Conservation (phyloP, 2,329 filamentous ascomycete genomes). For the Tricladium varicosporioides region DNA sequence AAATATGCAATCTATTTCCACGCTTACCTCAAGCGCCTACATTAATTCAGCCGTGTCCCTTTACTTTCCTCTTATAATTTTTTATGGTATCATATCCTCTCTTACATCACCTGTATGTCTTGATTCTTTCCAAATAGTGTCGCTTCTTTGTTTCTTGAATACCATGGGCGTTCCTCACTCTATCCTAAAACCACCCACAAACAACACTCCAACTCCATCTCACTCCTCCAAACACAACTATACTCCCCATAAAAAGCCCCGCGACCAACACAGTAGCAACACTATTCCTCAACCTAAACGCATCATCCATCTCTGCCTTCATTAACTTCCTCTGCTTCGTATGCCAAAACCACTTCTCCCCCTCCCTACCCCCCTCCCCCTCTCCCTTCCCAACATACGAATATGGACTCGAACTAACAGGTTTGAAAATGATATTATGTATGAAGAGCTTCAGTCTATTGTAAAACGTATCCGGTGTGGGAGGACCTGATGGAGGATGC, state of each 20-base stretch:
- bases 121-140: too few relatives aligned
- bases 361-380: slow-evolving; percentile 5
- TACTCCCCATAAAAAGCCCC: slow-evolving; percentile 4
- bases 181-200: too few relatives aligned
- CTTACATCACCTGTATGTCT: too few relatives aligned
- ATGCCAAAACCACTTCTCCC: slow-evolving; percentile 34
- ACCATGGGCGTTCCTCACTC: too few relatives aligned
- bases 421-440: slow-evolving; percentile 24
- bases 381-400: slow-evolving; percentile 21
- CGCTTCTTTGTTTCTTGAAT: too few relatives aligned
- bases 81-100: too few relatives aligned
- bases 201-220: slow-evolving; percentile 10
- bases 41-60: too few relatives aligned
- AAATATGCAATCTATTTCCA: too few relatives aligned
- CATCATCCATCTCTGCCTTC: slow-evolving; percentile 33
- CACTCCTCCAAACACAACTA: slow-evolving; percentile 3
- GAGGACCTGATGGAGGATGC: slow-evolving; percentile 3
- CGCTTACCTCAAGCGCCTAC: too few relatives aligned
- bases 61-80: too few relatives aligned
- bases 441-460: slow-evolving; percentile 17
- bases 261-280: slow-evolving; percentile 24
- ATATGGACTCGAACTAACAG: slow-evolving; percentile 18
- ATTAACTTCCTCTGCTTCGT: slow-evolving; percentile 34
- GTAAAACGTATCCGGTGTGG: slow-evolving; percentile 14
- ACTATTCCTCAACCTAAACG: slow-evolving; percentile 31